Evolutionary conservation across 176 grass and related monocot genomes (phyloP).

Genomic region (Stipa capillata): DNA sequence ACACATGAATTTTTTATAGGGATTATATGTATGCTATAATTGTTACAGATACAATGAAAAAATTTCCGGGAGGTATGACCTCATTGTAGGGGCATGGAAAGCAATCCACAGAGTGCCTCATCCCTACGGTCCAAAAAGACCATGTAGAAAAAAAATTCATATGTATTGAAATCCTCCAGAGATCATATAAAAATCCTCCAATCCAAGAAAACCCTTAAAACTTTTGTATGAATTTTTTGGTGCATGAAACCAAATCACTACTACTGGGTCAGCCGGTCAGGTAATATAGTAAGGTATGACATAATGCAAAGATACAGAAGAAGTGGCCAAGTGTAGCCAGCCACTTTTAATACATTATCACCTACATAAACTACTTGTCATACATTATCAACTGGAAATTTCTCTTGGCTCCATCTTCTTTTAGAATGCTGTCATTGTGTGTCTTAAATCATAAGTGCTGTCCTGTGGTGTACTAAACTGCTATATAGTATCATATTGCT

Average conservation of each 20-base stretch:
- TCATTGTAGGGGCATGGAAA: too few relatives aligned
- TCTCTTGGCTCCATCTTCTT: constrained; percentile 9
- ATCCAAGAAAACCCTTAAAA: too few relatives aligned
- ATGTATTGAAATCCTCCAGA: too few relatives aligned
- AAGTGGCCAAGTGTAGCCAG: constrained; percentile 1
- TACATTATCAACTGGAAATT: constrained; percentile 28
- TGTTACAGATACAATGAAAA: too few relatives aligned
- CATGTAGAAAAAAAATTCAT: too few relatives aligned
- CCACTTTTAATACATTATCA: constrained; percentile 36
- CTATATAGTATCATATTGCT: neutral
- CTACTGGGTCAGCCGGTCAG: neutral
- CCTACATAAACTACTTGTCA: constrained; percentile 2
- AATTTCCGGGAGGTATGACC: too few relatives aligned
- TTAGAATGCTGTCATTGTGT: neutral
- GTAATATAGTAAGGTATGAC: neutral
- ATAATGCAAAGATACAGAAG: constrained; percentile 1
- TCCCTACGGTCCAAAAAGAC: too few relatives aligned
- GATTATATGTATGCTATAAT: too few relatives aligned
- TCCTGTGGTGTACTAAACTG: neutral
- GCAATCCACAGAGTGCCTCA: too few relatives aligned
- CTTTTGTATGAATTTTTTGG: neutral
- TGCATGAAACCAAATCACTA: neutral
- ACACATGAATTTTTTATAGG: too few relatives aligned
- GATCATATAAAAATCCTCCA: too few relatives aligned
- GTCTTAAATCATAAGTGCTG: neutral